These are phyloP conservation scores for Lentinula raphanica DNA, from an alignment of 768 basidiomycete genomes.

Conservation along the genomic window DNA sequence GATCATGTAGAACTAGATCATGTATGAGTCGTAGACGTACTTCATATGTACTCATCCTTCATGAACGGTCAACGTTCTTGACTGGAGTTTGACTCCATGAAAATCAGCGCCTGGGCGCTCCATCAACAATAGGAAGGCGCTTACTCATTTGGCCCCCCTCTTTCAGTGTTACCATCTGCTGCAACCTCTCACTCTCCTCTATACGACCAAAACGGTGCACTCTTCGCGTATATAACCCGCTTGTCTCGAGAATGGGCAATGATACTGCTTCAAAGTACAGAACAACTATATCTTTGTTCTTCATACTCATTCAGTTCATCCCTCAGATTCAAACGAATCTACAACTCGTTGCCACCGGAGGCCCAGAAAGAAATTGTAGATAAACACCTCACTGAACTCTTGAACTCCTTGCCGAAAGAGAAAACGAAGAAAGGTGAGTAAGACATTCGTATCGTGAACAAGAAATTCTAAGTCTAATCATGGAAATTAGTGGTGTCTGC, in stretches of 20 bases:
- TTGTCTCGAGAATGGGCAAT: not conserved
- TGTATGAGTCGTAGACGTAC: not conserved
- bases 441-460: not conserved
- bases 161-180: no score
- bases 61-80: no score
- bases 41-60: no score
- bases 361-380: conserved; percentile 45
- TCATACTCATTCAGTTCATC: not conserved
- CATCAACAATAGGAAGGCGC: no score
- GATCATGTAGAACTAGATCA: not conserved
- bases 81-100: no score
- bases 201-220: no score
- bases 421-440: conserved; percentile 30
- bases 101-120: no score
- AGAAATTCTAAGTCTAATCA: conserved; percentile 2
- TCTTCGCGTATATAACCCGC: no score
- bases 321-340: conserved; percentile 42
- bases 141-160: no score
- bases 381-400: conserved; percentile 42
- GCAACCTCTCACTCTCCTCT: no score
- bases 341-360: conserved; percentile 48
- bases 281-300: not conserved
- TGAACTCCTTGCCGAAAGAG: conserved; percentile 37
- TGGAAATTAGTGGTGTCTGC: conserved; percentile 27
- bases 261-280: not conserved